These are phyloP conservation scores for Olyra latifolia DNA, from an alignment of 176 grass and related monocot species.

Conservation along the genomic window DNA sequence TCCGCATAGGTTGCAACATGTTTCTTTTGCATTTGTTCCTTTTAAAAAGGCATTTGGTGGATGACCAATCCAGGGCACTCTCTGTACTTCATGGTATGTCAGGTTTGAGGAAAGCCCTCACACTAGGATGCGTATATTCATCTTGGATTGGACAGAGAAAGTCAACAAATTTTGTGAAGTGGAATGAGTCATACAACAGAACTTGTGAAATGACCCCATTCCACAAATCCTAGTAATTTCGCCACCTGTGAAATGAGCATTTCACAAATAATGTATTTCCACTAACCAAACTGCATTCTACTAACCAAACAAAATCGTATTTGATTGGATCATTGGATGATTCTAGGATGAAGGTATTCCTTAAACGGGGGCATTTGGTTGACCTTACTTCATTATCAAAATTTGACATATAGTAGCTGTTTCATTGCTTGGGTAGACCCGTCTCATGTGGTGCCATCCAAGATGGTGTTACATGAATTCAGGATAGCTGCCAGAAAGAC, in stretches of 20 bases:
- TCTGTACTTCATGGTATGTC: neutral
- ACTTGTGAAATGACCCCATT: neutral
- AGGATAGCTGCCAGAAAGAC: too few relatives aligned
- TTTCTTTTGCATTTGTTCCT: conserved; percentile 1
- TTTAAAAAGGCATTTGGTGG: neutral
- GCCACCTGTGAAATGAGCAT: neutral
- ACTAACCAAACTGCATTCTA: neutral
- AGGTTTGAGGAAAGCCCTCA: neutral
- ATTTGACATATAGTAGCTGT: neutral
- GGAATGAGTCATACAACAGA: neutral
- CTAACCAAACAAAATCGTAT: neutral
- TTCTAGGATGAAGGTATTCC: neutral
- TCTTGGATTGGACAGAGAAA: neutral
- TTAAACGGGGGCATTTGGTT: neutral
- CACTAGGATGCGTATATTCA: neutral
- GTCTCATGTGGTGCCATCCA: neutral
- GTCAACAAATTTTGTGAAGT: neutral
- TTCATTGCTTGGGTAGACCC: neutral
- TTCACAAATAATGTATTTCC: neutral
- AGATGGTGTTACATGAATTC: neutral
- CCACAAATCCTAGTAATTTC: neutral
- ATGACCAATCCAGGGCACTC: neutral
- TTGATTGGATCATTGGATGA: conserved; percentile 15
- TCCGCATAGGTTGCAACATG: neutral
- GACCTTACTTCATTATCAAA: neutral